Base-by-base conservation (phyloP, 345 rosid species). In the Dipteronia sinensis region DNA sequence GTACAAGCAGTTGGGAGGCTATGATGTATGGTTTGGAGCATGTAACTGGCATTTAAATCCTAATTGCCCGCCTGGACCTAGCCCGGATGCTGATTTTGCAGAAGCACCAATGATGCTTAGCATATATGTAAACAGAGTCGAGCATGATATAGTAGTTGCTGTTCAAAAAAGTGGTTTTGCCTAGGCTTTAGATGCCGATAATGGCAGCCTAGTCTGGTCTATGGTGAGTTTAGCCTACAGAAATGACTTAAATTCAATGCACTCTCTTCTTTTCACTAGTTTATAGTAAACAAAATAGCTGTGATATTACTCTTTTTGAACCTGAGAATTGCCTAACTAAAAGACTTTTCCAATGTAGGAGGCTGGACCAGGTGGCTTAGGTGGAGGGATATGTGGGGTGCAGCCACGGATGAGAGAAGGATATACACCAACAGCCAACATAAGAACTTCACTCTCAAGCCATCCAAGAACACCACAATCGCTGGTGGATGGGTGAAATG, bases 161-260 rank as follows among this genome's bases (percentile, higher is more conserved):
- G 78, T 25, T 31, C 86, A 83, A 44, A 83, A 83, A 80, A 83
- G 86, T 71, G 86, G 86, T 12, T 83, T 77, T 73, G 81, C 78
- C 27, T 83, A 83, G 86, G 78, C 81, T 27, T 19, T 80, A 46
- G 70, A 74, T 69, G 68, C 81, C 1, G 73, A 77, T 10, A 70
- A 38, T 25, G 86, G 86, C 10, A 71, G n/a, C 29, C 69, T 83
- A 20, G 6, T 77, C 2, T 83, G 86, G 86, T 74, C 74, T 2
- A 83, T 61, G 25, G 86, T 83, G 65, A 67, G 79, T 69, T 62
- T 55, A 23, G 44, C 10, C 15, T 46, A 46, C 49, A 46, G 15
- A 46, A 46, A 46, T 46, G 49, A 10, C 49, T 46, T 46, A 10
- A 46, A 10, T 46, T 46, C 3, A 46, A 46, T 10, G 49, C 10